Evolutionary conservation across 208 protist species (phyloP).

Genomic region (Leishmania lainsoni): DNA sequence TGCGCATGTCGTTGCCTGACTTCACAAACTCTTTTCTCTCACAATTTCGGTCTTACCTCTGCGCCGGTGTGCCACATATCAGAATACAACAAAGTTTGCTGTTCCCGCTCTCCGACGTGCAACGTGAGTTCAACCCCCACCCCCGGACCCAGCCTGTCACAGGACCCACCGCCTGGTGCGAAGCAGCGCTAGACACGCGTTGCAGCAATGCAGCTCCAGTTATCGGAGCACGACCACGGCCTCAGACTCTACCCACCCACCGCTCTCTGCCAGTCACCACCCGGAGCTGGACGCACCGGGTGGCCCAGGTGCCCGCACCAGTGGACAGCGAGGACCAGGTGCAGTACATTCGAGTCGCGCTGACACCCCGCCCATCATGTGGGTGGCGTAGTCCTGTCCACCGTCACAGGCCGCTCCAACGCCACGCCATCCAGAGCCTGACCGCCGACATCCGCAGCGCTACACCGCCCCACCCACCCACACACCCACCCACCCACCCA

Average conservation of each 20-base stretch:
- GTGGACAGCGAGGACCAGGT: no score
- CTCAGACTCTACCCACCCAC: neutral
- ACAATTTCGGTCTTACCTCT: neutral
- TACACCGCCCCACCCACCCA: no score
- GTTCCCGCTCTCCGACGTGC: neutral
- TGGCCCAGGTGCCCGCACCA: no score
- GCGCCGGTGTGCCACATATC: neutral
- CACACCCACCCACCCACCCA: no score
- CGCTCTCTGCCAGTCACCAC: neutral
- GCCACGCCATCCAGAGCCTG: no score
- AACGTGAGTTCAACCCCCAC: neutral
- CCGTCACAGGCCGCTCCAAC: no score
- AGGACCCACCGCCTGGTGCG: neutral
- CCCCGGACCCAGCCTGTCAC: neutral
- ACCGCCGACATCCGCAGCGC: no score
- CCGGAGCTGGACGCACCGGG: no score
- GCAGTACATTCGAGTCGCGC: no score
- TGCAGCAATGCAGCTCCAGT: neutral
- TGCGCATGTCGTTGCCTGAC: neutral
- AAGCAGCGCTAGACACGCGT: neutral
- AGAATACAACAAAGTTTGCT: neutral
- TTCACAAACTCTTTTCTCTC: neutral
- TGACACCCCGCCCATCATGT: no score
- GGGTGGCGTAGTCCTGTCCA: no score
- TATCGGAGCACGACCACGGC: neutral